A percentile compares a stretch with the other conserved stretches of the same genome.
phyloP scores from a whole-genome alignment of 2,329 filamentous ascomycete species.

The Microdochium bolleyi region DNA sequence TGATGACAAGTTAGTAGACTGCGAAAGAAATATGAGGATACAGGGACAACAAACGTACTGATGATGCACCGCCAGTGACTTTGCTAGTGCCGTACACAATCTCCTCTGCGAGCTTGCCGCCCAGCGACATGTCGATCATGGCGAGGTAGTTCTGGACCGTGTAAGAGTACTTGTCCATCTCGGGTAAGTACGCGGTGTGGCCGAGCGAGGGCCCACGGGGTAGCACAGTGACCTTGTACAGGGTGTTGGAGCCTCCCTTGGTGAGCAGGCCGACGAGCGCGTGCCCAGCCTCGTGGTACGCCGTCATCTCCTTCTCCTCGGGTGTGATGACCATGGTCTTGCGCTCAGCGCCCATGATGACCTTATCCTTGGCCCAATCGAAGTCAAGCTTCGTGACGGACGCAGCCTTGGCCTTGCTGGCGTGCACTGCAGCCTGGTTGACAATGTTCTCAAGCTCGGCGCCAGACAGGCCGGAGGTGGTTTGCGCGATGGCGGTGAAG shows the following conservation, averaged over 20 bases:
- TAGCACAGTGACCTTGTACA: conserved; percentile 97
- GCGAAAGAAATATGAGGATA: neutral
- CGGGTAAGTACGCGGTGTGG: conserved; percentile 78
- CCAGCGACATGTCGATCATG: conserved; percentile 71
- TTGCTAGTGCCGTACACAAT: conserved; percentile 86
- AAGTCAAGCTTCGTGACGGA: conserved; percentile 74
- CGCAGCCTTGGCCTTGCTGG: conserved; percentile 76
- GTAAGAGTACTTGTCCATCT: conserved; percentile 87
- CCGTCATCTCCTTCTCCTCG: conserved; percentile 93
- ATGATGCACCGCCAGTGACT: conserved; percentile 81
- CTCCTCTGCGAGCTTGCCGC: conserved; percentile 85
- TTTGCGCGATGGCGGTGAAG: conserved; percentile 72
- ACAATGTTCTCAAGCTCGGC: conserved; percentile 95
- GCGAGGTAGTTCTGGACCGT: conserved; percentile 80
- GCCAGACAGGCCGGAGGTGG: conserved; percentile 86
- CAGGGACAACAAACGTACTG: conserved; percentile 40
- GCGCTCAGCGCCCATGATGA: conserved; percentile 92
- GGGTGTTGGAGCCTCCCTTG: conserved; percentile 59
- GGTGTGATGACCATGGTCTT: conserved; percentile 83
- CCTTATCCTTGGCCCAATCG: conserved; percentile 97
- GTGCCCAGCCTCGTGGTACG: conserved; percentile 93
- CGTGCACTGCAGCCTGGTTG: conserved; percentile 90
- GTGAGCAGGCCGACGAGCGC: conserved; percentile 83
- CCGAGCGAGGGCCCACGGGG: conserved; percentile 82
- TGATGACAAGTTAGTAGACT: conserved; percentile 15